Evolutionary conservation across 257 asterid genomes (phyloP), one percentile per base, ranked within the genome.

Genomic region (Apocynum venetum): DNA sequence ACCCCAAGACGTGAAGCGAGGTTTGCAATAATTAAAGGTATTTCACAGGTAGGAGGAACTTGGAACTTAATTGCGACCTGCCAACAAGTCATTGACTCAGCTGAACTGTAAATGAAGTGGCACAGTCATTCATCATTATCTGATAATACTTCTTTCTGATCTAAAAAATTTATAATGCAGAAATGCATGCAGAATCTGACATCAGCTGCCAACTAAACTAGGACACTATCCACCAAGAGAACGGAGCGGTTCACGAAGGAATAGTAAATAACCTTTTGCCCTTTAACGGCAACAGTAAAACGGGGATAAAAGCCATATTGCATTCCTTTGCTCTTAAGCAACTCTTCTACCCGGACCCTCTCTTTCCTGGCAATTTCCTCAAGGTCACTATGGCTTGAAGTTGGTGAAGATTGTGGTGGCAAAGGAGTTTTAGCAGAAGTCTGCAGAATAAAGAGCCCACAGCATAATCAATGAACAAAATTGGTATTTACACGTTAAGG

Each of bases 1-100:
- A 87, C 91, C 73, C 98, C 98, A 79, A 95, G 97, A 69, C 87
- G 91, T 64, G 98, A 89, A 75, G 89, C 98, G 73, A 96, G 86
- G 78, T 44, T 88, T 78, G 98, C 85, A 70, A 96, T 91, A 76
- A 96, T 82, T 71, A 87, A 82, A 1, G 99, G 97, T 71, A 96
- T 82, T 82, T 96, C 98, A 87, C 97, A 92, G 15, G 91, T 77
- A 11, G 93, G 92, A 82, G 96, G 99, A 83, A 96, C 90, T 85
- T 90, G 94, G 85, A 93, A 96, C 85, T 80, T 91, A 84, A 96
- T 86, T 6, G 96, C 74, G 80, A 96, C 87, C 99, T 96, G 88
- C 72, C 82, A 85, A 73, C 3, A 49, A 77, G 63, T 59, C 78
- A 87, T 78, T 49, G 68, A 72, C 40, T 77, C 53, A 36, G 78